These are phyloP conservation scores for Colletotrichum chrysophilum DNA, from an alignment of 2,329 filamentous ascomycete genomes.

Conservation along the genomic window DNA sequence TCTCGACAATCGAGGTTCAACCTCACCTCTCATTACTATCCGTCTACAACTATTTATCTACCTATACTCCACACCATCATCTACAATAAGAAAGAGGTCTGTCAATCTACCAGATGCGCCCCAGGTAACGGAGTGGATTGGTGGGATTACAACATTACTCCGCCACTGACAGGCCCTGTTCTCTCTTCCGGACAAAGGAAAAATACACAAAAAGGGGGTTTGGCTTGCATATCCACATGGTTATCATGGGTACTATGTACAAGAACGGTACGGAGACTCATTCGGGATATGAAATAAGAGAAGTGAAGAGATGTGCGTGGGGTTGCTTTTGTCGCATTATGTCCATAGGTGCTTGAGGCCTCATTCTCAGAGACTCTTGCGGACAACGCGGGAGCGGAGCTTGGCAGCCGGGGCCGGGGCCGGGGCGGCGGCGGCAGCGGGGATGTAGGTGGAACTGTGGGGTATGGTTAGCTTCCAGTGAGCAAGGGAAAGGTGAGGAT, in stretches of 20 bases:
- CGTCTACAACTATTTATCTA: background rate
- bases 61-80: background rate
- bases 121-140: background rate
- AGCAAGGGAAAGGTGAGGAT: background rate
- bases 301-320: background rate
- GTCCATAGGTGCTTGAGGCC: background rate
- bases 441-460: background rate
- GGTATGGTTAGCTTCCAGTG: background rate
- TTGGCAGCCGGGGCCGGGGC: background rate
- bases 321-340: background rate
- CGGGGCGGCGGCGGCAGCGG: background rate
- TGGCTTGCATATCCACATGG: background rate
- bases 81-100: background rate
- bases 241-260: conserved; percentile 18
- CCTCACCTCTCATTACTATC: background rate
- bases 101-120: background rate
- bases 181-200: background rate
- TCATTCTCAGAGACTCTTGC: background rate
- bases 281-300: background rate
- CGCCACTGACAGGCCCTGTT: background rate
- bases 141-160: background rate
- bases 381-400: conserved; percentile 9
- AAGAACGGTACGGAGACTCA: background rate
- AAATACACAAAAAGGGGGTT: background rate
- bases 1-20: background rate